A percentile compares a stretch with the other conserved stretches of the same genome.
Evolutionary conservation across 2,329 filamentous ascomycete genomes (phyloP).

Genomic region (Aspergillus fumigatiaffinis): DNA sequence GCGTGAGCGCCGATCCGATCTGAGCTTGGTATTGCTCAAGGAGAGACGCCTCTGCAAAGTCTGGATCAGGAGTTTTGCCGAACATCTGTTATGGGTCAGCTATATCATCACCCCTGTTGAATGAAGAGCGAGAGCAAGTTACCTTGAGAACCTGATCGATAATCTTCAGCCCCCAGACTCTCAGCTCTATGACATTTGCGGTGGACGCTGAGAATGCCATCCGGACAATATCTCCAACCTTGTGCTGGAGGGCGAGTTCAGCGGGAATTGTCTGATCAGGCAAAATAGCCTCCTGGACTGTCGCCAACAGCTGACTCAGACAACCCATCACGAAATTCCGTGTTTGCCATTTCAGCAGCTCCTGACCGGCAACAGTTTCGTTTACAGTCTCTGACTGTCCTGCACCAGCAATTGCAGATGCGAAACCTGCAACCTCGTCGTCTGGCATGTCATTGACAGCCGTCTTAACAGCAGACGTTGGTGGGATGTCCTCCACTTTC

Average conservation of each 20-base stretch:
- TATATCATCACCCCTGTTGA: not conserved
- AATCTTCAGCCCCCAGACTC: constrained; percentile 88
- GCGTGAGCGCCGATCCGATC: constrained; percentile 92
- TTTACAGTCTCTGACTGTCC: constrained; percentile 55
- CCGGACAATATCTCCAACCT: constrained; percentile 85
- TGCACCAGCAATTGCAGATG: constrained; percentile 62
- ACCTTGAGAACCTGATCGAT: constrained; percentile 84
- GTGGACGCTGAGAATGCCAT: constrained; percentile 98
- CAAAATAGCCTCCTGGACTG: constrained; percentile 74
- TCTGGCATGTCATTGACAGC: constrained; percentile 78
- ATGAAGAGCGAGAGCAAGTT: constrained; percentile 7
- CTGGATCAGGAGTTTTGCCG: constrained; percentile 89
- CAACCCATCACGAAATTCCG: constrained; percentile 90
- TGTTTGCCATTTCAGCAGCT: constrained; percentile 92
- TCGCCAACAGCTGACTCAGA: constrained; percentile 73
- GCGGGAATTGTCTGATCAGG: constrained; percentile 75
- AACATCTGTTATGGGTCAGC: constrained; percentile 61
- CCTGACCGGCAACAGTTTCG: constrained; percentile 62
- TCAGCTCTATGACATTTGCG: constrained; percentile 81
- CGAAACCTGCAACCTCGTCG: constrained; percentile 95
- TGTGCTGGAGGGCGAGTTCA: constrained; percentile 72
- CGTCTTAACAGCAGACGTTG: constrained; percentile 35
- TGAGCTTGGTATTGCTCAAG: constrained; percentile 98
- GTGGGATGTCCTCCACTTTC: constrained; percentile 51
- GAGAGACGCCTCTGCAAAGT: constrained; percentile 94